Conservation (phyloP, 1,139 yeast genomes). For the Kodamaea anthophila region DNA sequence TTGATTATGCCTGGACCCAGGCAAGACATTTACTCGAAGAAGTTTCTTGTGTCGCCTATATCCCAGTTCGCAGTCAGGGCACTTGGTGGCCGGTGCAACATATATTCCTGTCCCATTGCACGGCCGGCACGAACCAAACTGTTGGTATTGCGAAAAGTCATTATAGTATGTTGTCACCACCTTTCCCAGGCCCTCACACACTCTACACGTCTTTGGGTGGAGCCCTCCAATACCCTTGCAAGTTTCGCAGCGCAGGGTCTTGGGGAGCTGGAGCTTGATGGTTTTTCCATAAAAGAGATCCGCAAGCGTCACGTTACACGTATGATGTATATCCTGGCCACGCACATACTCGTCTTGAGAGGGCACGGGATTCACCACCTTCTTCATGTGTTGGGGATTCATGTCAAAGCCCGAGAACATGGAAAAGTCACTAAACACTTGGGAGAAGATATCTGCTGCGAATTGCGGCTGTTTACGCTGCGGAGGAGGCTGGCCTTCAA, state of each 20-base stretch:
- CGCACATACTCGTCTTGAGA: constrained; percentile 15
- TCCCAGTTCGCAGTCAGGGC: constrained; percentile 36
- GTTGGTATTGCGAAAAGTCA: constrained; percentile 30
- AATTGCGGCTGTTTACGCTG: constrained; percentile 6
- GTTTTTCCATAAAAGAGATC: constrained; percentile 46
- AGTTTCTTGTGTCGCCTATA: constrained; percentile 41
- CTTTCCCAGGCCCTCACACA: constrained; percentile 36
- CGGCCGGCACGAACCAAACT: constrained; percentile 27
- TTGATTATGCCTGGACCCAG: constrained; percentile 50
- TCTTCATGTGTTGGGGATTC: constrained; percentile 8
- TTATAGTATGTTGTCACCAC: constrained; percentile 27
- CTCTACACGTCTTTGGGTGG: constrained; percentile 27
- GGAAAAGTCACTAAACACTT: constrained; percentile 33
- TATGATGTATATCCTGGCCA: constrained; percentile 45
- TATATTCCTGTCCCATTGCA: constrained; percentile 35
- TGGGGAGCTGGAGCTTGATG: constrained; percentile 39
- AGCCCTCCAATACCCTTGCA: constrained; percentile 44
- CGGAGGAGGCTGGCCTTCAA: constrained; percentile 21
- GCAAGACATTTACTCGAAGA: constrained; percentile 43
- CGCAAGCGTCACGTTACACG: constrained; percentile 35
- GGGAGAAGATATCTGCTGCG: constrained; percentile 28
- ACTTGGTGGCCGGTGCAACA: constrained; percentile 24
- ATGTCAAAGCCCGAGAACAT: constrained; percentile 16
- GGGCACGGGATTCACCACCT: constrained; percentile 11
- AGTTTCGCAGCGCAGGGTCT: constrained; percentile 31